A percentile compares a stretch with the other conserved stretches of the same genome.
These are phyloP conservation scores for Zygnema circumcarinatum DNA, from an alignment of 139 green algal species.

Conservation along the genomic window DNA sequence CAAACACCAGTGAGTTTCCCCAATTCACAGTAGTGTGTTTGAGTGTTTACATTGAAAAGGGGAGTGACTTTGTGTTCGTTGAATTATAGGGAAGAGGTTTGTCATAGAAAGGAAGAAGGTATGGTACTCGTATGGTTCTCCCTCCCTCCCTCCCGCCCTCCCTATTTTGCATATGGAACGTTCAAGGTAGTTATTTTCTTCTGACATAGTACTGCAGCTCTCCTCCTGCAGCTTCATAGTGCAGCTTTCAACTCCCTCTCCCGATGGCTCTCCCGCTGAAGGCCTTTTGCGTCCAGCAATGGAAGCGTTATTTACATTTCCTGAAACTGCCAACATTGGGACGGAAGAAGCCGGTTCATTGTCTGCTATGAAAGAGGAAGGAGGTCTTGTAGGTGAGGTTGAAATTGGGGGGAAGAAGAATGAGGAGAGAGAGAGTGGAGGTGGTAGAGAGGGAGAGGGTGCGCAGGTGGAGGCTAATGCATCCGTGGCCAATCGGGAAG, in stretches of 20 bases:
- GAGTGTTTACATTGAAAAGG: too few species aligned
- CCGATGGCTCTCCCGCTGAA: background rate
- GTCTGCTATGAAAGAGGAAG: background rate
- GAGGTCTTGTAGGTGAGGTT: background rate
- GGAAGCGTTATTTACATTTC: background rate
- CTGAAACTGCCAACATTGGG: background rate
- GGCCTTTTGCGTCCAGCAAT: background rate
- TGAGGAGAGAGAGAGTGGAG: background rate
- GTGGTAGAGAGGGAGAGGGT: too few species aligned
- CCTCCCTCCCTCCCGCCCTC: background rate
- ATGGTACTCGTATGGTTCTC: too few species aligned
- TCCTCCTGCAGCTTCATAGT: background rate
- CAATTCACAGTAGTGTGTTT: too few species aligned
- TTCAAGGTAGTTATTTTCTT: too few species aligned
- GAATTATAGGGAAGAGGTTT: too few species aligned
- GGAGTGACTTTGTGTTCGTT: too few species aligned
- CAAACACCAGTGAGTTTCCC: background rate
- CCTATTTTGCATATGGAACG: background rate
- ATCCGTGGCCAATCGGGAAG: too few species aligned
- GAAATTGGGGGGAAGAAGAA: background rate
- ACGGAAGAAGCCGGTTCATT: background rate
- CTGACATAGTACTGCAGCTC: too few species aligned
- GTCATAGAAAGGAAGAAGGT: too few species aligned
- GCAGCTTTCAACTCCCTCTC: background rate
- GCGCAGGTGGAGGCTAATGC: too few species aligned